Percentiles rank a stretch among this genome's conserved stretches.
Evolutionary conservation across 192 early-diverging fungal genomes (phyloP).

Genomic region (Irineochytrium annulatum): DNA sequence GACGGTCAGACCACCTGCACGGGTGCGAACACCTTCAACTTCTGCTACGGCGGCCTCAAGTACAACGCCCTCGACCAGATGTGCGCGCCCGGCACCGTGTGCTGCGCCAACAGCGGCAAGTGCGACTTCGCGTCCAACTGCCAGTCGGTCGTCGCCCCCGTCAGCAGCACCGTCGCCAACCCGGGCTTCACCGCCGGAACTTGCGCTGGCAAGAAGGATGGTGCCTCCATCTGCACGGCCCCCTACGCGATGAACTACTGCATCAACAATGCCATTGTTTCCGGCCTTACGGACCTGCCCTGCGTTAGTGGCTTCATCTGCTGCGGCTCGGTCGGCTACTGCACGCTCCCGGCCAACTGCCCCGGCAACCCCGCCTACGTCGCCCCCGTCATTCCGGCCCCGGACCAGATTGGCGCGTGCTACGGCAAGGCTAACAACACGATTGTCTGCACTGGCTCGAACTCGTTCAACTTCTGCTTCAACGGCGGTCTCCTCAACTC

Average conservation of each 20-base stretch:
- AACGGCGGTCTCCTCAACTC: neutral
- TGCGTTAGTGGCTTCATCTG: slow-evolving; percentile 8
- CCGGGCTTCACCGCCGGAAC: too few relatives aligned
- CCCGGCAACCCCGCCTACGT: neutral
- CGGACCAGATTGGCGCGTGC: neutral
- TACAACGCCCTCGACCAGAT: slow-evolving; percentile 5
- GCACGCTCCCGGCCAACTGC: neutral
- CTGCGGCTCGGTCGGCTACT: slow-evolving; percentile 1
- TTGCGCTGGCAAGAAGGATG: neutral
- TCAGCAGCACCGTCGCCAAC: too few relatives aligned
- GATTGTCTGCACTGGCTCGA: neutral
- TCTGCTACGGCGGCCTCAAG: neutral
- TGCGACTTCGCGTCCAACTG: too few relatives aligned
- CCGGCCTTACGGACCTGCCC: neutral
- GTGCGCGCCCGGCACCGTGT: slow-evolving; percentile 13
- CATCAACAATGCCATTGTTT: neutral
- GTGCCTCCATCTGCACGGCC: neutral
- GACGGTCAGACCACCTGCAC: slow-evolving; percentile 5
- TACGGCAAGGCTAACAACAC: neutral
- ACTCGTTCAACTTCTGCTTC: too few relatives aligned
- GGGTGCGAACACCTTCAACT: slow-evolving; percentile 9
- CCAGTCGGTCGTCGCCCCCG: too few relatives aligned
- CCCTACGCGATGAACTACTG: neutral
- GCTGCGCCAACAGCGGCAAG: slow-evolving; percentile 3
- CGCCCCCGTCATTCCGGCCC: neutral